Evolutionary conservation across 495 filamentous ascomycete species (phyloP).

Genomic region (Trichoderma asperelloides): DNA sequence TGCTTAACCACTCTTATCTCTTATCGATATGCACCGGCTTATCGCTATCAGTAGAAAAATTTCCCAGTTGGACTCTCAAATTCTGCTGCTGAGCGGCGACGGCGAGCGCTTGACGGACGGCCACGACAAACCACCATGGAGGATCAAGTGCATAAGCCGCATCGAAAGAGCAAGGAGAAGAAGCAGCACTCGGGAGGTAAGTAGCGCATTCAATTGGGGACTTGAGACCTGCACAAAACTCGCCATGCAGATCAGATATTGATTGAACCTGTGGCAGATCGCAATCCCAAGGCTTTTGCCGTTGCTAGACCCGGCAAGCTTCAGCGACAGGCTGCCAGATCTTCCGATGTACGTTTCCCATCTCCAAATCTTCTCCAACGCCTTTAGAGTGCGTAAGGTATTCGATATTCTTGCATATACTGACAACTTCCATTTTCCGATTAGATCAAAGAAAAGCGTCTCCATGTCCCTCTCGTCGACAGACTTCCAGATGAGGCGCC

Average conservation of each 20-base stretch:
- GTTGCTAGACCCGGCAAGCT: conserved; percentile 71
- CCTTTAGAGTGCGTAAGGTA: neutral
- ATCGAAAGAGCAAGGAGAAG: conserved; percentile 78
- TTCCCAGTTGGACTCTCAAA: conserved; percentile 1
- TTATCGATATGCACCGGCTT: neutral
- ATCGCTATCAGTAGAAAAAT: conserved; percentile 1
- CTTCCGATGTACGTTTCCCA: conserved; percentile 62
- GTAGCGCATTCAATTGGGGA: neutral
- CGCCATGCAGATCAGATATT: neutral
- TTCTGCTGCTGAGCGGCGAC: conserved; percentile 1
- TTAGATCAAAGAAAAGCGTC: conserved; percentile 84
- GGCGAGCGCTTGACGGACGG: neutral
- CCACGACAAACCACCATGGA: conserved; percentile 49
- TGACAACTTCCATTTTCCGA: neutral
- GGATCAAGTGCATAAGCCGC: conserved; percentile 66
- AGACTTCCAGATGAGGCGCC: conserved; percentile 92
- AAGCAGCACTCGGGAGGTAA: conserved; percentile 52
- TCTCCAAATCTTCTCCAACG: neutral
- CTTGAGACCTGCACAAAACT: neutral
- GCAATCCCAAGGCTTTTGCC: conserved; percentile 82
- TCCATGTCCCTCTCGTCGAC: conserved; percentile 94
- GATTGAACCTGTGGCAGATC: conserved; percentile 34
- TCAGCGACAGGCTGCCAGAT: conserved; percentile 68
- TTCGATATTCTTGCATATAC: neutral
- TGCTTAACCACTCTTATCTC: neutral